Evolutionary conservation across 2,329 filamentous ascomycete genomes (phyloP).

Genomic region (Neonectria sp.): DNA sequence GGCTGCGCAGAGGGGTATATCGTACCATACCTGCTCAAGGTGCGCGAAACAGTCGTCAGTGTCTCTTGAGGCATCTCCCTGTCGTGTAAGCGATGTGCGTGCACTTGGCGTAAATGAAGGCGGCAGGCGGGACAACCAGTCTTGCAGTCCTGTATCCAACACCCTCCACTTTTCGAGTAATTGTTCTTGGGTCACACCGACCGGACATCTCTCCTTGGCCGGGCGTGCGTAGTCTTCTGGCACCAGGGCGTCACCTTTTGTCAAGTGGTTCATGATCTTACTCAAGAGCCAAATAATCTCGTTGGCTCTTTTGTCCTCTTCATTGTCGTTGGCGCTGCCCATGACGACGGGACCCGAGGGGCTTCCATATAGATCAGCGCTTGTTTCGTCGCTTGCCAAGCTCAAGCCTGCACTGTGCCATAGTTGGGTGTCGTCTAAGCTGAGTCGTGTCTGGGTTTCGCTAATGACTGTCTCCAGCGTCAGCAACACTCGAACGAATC

Average conservation of each 20-base stretch:
- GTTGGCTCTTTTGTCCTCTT: slow-evolving; percentile 76
- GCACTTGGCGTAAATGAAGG: slow-evolving; percentile 32
- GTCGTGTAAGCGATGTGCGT: slow-evolving; percentile 23
- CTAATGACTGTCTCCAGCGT: slow-evolving; percentile 32
- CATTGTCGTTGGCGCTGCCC: slow-evolving; percentile 64
- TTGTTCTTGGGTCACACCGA: slow-evolving; percentile 41
- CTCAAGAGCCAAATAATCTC: slow-evolving; percentile 76
- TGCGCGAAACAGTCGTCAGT: not conserved
- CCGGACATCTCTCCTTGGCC: slow-evolving; percentile 24
- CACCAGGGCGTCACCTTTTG: slow-evolving; percentile 66
- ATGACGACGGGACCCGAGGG: slow-evolving; percentile 58
- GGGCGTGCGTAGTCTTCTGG: slow-evolving; percentile 46
- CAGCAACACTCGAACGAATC: not conserved
- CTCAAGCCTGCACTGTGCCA: slow-evolving; percentile 76
- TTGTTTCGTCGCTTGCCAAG: not conserved
- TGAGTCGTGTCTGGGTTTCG: slow-evolving; percentile 54
- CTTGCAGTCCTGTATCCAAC: slow-evolving; percentile 31
- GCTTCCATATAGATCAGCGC: slow-evolving; percentile 53
- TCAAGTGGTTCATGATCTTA: slow-evolving; percentile 77
- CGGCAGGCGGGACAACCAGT: slow-evolving; percentile 38
- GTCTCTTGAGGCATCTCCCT: not conserved
- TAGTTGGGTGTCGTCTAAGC: slow-evolving; percentile 72
- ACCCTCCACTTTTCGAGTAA: slow-evolving; percentile 38
- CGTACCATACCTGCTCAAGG: slow-evolving; percentile 74
- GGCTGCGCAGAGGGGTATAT: slow-evolving; percentile 74